Evolutionary conservation across 441 rosid genomes (phyloP).

Genomic region (Populus hybrid): DNA sequence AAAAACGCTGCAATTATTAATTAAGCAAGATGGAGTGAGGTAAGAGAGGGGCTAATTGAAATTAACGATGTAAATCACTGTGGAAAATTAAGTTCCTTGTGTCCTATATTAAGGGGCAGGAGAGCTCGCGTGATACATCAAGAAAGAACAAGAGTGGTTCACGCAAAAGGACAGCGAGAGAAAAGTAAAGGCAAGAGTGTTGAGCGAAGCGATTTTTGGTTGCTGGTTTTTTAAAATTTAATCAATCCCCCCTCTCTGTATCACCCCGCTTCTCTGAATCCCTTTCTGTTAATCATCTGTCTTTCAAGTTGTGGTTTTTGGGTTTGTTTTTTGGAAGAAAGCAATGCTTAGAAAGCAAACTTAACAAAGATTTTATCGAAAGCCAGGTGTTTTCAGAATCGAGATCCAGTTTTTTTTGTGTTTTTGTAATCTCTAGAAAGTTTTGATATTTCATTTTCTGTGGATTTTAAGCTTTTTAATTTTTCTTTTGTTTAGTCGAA

Average conservation of each 20-base stretch:
- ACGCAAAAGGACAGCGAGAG: background rate
- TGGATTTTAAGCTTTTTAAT: background rate
- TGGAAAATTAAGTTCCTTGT: slow-evolving; percentile 5
- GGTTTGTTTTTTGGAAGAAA: slow-evolving; percentile 12
- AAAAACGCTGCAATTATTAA: background rate
- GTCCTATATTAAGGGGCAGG: slow-evolving; percentile 24
- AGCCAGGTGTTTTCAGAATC: slow-evolving; percentile 73
- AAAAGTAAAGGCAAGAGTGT: background rate
- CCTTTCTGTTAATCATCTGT: slow-evolving; percentile 71
- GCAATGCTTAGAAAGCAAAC: slow-evolving; percentile 35
- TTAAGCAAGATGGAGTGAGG: background rate
- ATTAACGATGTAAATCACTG: background rate
- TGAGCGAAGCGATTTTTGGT: background rate
- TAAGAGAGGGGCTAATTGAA: background rate
- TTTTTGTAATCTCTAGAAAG: background rate
- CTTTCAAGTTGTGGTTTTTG: slow-evolving; percentile 32
- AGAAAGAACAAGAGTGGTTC: slow-evolving; percentile 31
- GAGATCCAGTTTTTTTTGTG: slow-evolving; percentile 46
- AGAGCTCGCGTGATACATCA: background rate
- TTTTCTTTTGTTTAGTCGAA: too few species aligned
- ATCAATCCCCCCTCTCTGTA: slow-evolving; percentile 23
- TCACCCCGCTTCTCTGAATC: slow-evolving; percentile 58
- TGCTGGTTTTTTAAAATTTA: background rate
- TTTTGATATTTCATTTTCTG: background rate
- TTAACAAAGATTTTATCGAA: slow-evolving; percentile 38